These are phyloP conservation scores for Scolecobasidium constrictum DNA, from an alignment of 2,329 filamentous ascomycete species.

Conservation along the genomic window DNA sequence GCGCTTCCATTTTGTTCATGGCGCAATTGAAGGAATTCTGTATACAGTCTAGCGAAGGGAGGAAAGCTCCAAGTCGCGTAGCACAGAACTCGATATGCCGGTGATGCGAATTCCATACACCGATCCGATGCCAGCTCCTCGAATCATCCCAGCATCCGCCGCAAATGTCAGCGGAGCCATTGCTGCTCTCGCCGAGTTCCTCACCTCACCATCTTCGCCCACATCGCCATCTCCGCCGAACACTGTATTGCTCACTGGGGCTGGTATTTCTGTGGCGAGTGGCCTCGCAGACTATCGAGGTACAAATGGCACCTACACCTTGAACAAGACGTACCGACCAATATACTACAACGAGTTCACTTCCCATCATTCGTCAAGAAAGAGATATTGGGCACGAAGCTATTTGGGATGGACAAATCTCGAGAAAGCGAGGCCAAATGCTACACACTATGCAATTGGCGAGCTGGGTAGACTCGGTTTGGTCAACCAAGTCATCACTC, in stretches of 20 bases:
- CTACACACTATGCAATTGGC: conserved; percentile 65
- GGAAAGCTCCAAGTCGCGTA: too few species aligned
- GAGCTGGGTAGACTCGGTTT: conserved; percentile 62
- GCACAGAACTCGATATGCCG: too few species aligned
- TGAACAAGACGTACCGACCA: conserved; percentile 82
- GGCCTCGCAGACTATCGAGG: conserved; percentile 91
- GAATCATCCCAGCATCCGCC: conserved; percentile 63
- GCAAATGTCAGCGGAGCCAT: conserved; percentile 61
- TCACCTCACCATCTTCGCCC: conserved; percentile 37
- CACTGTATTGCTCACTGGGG: conserved; percentile 63
- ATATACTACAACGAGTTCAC: conserved; percentile 92
- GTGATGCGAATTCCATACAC: conserved; percentile 88
- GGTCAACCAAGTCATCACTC: conserved; percentile 71
- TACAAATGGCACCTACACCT: conserved; percentile 77
- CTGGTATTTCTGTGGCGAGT: conserved; percentile 86
- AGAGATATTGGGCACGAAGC: conserved; percentile 91
- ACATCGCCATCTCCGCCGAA: conserved; percentile 36
- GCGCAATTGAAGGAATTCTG: too few species aligned
- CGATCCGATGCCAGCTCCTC: conserved; percentile 64
- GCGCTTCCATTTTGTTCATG: too few species aligned
- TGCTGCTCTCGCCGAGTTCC: conserved; percentile 65
- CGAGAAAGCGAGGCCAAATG: conserved; percentile 67
- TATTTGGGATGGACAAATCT: conserved; percentile 88
- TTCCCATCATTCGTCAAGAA: conserved; percentile 67
- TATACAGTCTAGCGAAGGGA: too few species aligned